These are phyloP conservation scores for Fusarium agapanthi DNA, from an alignment of 2,329 filamentous ascomycete species.

Conservation along the genomic window DNA sequence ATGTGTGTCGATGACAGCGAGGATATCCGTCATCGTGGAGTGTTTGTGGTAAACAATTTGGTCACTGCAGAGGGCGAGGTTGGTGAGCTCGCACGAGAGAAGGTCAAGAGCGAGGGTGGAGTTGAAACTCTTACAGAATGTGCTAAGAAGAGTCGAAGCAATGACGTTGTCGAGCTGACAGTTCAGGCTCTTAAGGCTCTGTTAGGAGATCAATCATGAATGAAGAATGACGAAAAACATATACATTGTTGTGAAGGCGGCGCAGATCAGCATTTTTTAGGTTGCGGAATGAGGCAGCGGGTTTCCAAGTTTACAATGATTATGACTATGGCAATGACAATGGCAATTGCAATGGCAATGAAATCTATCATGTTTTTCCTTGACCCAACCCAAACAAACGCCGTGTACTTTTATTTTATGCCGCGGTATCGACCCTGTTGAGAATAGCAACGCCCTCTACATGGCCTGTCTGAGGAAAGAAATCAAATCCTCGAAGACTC, in stretches of 20 bases:
- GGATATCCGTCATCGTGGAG: slow-evolving; percentile 75
- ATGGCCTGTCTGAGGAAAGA: slow-evolving; percentile 88
- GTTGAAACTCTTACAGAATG: slow-evolving; percentile 74
- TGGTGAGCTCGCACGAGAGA: slow-evolving; percentile 67
- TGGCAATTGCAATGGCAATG: slow-evolving; percentile 24
- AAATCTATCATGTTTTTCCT: slow-evolving; percentile 14
- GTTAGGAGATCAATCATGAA: slow-evolving; percentile 52
- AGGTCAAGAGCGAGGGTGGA: slow-evolving; percentile 69
- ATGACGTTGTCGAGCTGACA: slow-evolving; percentile 75
- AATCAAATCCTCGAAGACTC: slow-evolving; percentile 91
- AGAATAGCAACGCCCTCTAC: slow-evolving; percentile 74
- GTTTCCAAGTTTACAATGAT: slow-evolving; percentile 24
- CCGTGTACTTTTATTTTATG: slow-evolving; percentile 16
- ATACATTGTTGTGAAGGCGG: slow-evolving; percentile 4
- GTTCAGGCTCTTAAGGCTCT: slow-evolving; percentile 78
- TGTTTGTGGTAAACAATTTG: slow-evolving; percentile 79
- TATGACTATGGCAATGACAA: slow-evolving; percentile 27
- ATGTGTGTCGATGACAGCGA: slow-evolving; percentile 79
- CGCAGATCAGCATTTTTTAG: slow-evolving; percentile 4
- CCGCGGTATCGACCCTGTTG: slow-evolving; percentile 58
- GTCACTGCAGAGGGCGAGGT: slow-evolving; percentile 71
- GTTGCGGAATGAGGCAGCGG: slow-evolving; percentile 12
- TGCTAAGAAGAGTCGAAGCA: slow-evolving; percentile 72
- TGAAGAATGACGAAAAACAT: not conserved
- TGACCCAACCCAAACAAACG: slow-evolving; percentile 13